These are phyloP conservation scores for Blastobotrys capitulatus DNA, from an alignment of 1,139 yeast genomes.

Conservation along the genomic window DNA sequence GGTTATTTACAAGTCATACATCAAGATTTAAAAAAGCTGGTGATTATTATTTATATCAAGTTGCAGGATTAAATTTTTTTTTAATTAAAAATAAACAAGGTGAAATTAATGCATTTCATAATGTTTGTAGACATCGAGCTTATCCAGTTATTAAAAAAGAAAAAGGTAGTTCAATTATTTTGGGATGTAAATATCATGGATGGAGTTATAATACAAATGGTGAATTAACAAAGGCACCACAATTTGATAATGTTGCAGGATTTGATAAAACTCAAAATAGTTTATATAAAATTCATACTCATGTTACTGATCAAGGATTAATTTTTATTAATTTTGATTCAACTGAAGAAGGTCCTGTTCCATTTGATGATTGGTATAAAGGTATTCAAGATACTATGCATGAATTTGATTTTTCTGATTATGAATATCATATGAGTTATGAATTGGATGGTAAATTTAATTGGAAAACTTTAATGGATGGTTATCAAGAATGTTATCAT, in stretches of 20 bases:
- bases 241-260: conserved; percentile 12
- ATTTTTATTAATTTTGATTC: conserved; percentile 13
- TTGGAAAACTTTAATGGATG: conserved; percentile 10
- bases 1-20: conserved; percentile 9
- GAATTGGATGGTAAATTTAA: conserved; percentile 12
- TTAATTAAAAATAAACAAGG: conserved; percentile 11
- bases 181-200: conserved; percentile 14
- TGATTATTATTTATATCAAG: conserved; percentile 7
- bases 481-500: conserved; percentile 11
- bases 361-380: conserved; percentile 4
- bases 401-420: conserved; percentile 9
- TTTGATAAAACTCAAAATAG: conserved; percentile 11
- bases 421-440: conserved; percentile 8
- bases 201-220: conserved; percentile 13
- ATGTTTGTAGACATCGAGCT: conserved; percentile 13
- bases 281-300: conserved; percentile 10
- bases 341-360: conserved; percentile 6
- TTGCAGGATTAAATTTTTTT: conserved; percentile 11
- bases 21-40: conserved; percentile 12
- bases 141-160: conserved; percentile 11
- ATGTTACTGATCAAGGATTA: conserved; percentile 10
- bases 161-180: conserved; percentile 10
- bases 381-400: neutral
- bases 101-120: conserved; percentile 12
- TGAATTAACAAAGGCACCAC: conserved; percentile 12